These are phyloP conservation scores for Pugionium dolabratum DNA, from an alignment of 345 rosid genomes.

Conservation along the genomic window DNA sequence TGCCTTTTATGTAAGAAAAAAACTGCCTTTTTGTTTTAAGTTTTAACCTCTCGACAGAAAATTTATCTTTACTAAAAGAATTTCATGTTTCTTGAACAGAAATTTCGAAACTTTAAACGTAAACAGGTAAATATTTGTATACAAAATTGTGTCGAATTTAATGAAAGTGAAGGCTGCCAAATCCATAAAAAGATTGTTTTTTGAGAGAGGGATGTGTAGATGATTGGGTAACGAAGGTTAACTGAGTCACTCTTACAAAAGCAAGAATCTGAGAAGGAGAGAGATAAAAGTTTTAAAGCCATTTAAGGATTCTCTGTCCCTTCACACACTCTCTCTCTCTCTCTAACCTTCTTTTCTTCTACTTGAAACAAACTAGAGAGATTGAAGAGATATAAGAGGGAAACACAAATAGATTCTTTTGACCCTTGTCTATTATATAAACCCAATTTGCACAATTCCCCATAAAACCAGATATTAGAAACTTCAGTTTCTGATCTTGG, in stretches of 20 bases:
- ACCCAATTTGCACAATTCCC: conserved; percentile 37
- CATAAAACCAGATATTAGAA: conserved; percentile 26
- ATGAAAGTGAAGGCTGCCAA: background rate
- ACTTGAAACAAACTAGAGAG: conserved; percentile 35
- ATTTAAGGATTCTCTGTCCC: conserved; percentile 37
- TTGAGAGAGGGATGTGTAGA: conserved; percentile 3
- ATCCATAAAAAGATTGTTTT: conserved; percentile 20
- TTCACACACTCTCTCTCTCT: conserved; percentile 21
- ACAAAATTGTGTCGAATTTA: background rate
- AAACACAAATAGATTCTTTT: conserved; percentile 18
- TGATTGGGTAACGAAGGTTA: conserved; percentile 32
- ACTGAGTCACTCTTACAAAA: conserved; percentile 33
- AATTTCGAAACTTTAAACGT: background rate
- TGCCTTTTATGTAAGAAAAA: background rate
- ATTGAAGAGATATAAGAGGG: background rate
- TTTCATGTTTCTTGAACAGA: background rate
- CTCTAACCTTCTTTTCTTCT: conserved; percentile 39
- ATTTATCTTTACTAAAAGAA: background rate
- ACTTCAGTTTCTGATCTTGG: conserved; percentile 18
- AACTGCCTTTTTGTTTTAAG: background rate
- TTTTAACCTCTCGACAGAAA: background rate
- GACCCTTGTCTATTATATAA: conserved; percentile 25
- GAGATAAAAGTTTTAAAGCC: conserved; percentile 25
- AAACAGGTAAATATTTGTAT: too few species aligned
- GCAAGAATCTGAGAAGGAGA: conserved; percentile 34